Evolutionary conservation across 2,329 filamentous ascomycete species (phyloP).

Genomic region (Verticillium isaacii): DNA sequence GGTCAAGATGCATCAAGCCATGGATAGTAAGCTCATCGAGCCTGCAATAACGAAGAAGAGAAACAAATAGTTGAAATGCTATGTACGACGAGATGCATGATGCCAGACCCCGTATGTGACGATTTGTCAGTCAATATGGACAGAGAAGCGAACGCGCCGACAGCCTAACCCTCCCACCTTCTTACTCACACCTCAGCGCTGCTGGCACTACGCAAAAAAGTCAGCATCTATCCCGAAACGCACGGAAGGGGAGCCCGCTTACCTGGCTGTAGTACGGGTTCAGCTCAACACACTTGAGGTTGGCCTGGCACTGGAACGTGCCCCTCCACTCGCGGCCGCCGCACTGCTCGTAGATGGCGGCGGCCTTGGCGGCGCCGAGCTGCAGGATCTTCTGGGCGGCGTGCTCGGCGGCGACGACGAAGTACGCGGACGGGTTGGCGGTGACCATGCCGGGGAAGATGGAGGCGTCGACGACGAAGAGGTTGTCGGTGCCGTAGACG

Average conservation of each 20-base stretch:
- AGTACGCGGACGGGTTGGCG: constrained; percentile 62
- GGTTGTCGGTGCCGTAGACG: constrained; percentile 64
- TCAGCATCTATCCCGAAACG: not conserved
- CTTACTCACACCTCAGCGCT: not conserved
- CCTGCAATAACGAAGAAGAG: too few relatives aligned
- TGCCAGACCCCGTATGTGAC: not conserved
- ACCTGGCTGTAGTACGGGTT: constrained; percentile 14
- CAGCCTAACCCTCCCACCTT: not conserved
- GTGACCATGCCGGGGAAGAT: constrained; percentile 67
- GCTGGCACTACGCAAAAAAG: not conserved
- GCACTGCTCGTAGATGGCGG: constrained; percentile 13
- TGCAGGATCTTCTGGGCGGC: constrained; percentile 32
- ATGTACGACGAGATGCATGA: not conserved
- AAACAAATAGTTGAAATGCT: not conserved
- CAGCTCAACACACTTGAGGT: constrained; percentile 11
- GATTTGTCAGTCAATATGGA: not conserved
- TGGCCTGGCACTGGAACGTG: constrained; percentile 14
- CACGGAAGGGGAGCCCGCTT: not conserved
- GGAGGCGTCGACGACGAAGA: constrained; percentile 63
- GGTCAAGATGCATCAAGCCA: too few relatives aligned
- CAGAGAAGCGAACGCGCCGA: not conserved
- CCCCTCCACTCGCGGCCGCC: constrained; percentile 17
- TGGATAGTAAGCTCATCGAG: too few relatives aligned
- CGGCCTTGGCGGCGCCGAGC: constrained; percentile 6
- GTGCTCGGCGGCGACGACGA: constrained; percentile 60